Evolutionary conservation across 768 basidiomycete genomes (phyloP).

Genomic region (Brasilioporus rufonigricans): DNA sequence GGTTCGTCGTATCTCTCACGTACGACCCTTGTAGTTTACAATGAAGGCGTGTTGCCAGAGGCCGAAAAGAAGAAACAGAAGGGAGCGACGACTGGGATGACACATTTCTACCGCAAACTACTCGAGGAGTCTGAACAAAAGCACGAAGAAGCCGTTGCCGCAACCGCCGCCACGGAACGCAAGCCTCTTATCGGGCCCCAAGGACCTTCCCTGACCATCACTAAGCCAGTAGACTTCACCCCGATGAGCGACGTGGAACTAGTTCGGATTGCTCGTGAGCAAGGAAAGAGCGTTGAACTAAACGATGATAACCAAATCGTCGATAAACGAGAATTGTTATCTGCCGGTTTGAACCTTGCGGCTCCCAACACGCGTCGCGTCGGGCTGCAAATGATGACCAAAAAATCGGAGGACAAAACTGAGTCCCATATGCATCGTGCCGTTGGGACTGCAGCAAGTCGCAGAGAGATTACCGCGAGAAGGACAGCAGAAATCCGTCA

Average conservation of each 20-base stretch:
- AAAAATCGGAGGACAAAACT: slow-evolving; percentile 25
- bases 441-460: slow-evolving; percentile 77
- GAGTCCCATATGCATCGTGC: slow-evolving; percentile 61
- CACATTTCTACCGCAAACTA: slow-evolving; percentile 78
- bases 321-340: slow-evolving; percentile 89
- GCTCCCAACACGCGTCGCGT: slow-evolving; percentile 75
- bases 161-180: slow-evolving; percentile 56
- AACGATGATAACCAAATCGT: slow-evolving; percentile 98
- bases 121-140: slow-evolving; percentile 76
- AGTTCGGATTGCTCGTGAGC: slow-evolving; percentile 61
- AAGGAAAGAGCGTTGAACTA: slow-evolving; percentile 85
- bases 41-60: slow-evolving; percentile 29
- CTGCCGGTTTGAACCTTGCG: slow-evolving; percentile 89
- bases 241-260: slow-evolving; percentile 72
- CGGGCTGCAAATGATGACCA: slow-evolving; percentile 40
- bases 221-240: slow-evolving; percentile 63
- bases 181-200: slow-evolving; percentile 61
- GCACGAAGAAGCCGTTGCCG: slow-evolving; percentile 79
- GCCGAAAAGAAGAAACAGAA: slow-evolving; percentile 61
- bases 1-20: slow-evolving; percentile 47
- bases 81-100: slow-evolving; percentile 69
- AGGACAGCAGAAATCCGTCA: slow-evolving; percentile 71
- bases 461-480: slow-evolving; percentile 81
- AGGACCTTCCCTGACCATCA: slow-evolving; percentile 66
- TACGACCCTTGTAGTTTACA: not conserved